phyloP scores from a whole-genome alignment of 2,329 filamentous ascomycete genomes.

The Cladosporium sp. region DNA sequence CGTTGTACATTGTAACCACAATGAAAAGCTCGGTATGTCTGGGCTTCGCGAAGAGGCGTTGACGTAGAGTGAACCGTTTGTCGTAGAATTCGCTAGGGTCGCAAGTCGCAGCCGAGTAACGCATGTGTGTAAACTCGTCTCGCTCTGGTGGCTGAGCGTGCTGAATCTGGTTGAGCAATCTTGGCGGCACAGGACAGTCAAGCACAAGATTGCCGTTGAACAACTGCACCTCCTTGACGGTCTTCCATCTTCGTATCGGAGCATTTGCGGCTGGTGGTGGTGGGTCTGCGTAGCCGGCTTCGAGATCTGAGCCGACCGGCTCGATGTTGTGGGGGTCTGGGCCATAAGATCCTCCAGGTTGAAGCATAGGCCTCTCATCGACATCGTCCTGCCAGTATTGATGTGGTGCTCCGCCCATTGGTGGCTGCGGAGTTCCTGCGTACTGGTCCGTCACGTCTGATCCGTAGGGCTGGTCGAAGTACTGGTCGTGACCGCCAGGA shows the following conservation, averaged over 20 bases:
- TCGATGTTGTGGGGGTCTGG: constrained; percentile 54
- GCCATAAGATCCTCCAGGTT: constrained; percentile 61
- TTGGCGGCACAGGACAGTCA: constrained; percentile 91
- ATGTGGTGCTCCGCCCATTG: constrained; percentile 34
- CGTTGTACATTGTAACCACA: constrained; percentile 98
- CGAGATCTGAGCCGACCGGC: constrained; percentile 39
- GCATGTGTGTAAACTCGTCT: constrained; percentile 87
- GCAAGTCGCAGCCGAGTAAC: constrained; percentile 92
- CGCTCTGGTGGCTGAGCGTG: constrained; percentile 78
- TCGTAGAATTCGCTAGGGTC: constrained; percentile 86
- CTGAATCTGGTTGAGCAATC: constrained; percentile 80
- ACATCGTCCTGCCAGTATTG: constrained; percentile 66
- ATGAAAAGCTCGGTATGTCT: constrained; percentile 95
- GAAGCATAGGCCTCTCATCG: constrained; percentile 74
- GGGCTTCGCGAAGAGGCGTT: constrained; percentile 88
- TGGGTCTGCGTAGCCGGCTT: constrained; percentile 43
- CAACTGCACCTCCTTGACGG: constrained; percentile 90
- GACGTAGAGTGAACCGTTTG: constrained; percentile 86
- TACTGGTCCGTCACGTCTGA: constrained; percentile 60
- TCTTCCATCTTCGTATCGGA: constrained; percentile 89
- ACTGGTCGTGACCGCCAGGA: constrained; percentile 82
- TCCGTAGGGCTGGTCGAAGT: constrained; percentile 81
- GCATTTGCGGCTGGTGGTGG: constrained; percentile 55
- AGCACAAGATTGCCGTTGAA: constrained; percentile 97
- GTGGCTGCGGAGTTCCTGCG: constrained; percentile 27